phyloP scores from a whole-genome alignment of 768 basidiomycete genomes.

The Hemileccinum rubropunctum region DNA sequence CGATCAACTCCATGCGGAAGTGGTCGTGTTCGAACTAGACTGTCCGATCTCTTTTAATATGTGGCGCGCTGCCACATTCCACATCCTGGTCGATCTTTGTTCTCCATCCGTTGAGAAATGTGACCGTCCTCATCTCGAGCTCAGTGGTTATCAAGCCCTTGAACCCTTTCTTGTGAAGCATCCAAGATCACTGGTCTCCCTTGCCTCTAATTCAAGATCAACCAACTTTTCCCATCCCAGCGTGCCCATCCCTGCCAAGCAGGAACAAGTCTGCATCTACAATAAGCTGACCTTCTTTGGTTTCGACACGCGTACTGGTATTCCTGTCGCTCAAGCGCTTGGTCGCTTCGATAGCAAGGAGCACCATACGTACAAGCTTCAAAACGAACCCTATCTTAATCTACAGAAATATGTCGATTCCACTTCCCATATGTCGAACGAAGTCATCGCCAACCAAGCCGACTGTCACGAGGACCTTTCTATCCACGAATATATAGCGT shows the following conservation, averaged over 20 bases:
- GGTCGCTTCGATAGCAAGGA: conserved; percentile 5
- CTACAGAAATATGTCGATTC: conserved; percentile 36
- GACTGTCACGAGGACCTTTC: conserved; percentile 38
- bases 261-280: conserved; percentile 22
- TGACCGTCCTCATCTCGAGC: not conserved
- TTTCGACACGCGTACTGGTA: conserved; percentile 21
- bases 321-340: conserved; percentile 17
- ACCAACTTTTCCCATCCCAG: conserved; percentile 25
- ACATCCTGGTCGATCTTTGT: conserved; percentile 36
- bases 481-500: conserved; percentile 44
- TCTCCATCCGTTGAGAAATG: not conserved
- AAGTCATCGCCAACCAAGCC: conserved; percentile 40
- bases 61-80: conserved; percentile 32
- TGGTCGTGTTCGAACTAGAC: conserved; percentile 41
- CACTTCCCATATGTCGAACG: conserved; percentile 41
- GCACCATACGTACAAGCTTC: conserved; percentile 33
- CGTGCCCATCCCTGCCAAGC: conserved; percentile 14
- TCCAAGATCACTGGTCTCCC: conserved; percentile 27
- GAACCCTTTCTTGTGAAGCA: not conserved
- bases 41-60: conserved; percentile 37
- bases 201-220: conserved; percentile 18
- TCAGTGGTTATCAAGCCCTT: no score
- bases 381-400: conserved; percentile 28
- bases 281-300: conserved; percentile 30
- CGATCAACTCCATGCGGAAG: conserved; percentile 13